phyloP scores from a whole-genome alignment of 371 early-diverging fungal genomes.

The Mucor mucedo region DNA sequence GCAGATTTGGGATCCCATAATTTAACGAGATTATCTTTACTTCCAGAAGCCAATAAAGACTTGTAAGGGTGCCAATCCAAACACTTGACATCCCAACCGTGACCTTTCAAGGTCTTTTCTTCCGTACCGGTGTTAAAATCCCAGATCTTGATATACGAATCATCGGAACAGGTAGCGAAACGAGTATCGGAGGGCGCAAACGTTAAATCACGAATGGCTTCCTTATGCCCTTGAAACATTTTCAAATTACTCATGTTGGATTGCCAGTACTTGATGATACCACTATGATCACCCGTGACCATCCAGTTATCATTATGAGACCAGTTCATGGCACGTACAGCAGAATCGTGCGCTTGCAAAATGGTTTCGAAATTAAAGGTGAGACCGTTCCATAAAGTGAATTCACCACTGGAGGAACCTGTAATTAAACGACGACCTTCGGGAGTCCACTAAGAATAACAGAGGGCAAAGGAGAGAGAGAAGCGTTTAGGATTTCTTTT shows the following conservation, averaged over 20 bases:
- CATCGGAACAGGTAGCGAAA: constrained; percentile 98
- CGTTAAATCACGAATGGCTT: constrained; percentile 90
- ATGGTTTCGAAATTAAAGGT: constrained; percentile 99
- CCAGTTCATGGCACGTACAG: constrained; percentile 98
- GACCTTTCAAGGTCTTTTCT: constrained; percentile 89
- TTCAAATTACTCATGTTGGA: constrained; percentile 98
- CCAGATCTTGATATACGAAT: constrained; percentile 97
- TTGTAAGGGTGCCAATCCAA: constrained; percentile 99
- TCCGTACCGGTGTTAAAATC: constrained; percentile 90
- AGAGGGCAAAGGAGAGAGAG: too few species aligned
- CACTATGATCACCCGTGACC: constrained; percentile 96
- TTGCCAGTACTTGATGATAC: constrained; percentile 99
- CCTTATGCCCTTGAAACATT: constrained; percentile 91
- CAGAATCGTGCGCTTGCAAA: constrained; percentile 96
- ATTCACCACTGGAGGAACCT: constrained; percentile 98
- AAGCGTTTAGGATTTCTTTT: background rate
- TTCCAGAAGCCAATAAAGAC: constrained; percentile 96
- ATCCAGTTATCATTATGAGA: constrained; percentile 97
- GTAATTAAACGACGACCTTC: constrained; percentile 98
- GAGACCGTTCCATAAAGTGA: constrained; percentile 99
- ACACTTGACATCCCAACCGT: constrained; percentile 99
- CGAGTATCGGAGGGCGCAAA: constrained; percentile 82
- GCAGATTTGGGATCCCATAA: constrained; percentile 99
- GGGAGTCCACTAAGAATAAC: constrained; percentile 98
- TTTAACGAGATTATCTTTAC: constrained; percentile 98